Evolutionary conservation across 78 protist species (phyloP).

Genomic region (Chrysochromulina parva): DNA sequence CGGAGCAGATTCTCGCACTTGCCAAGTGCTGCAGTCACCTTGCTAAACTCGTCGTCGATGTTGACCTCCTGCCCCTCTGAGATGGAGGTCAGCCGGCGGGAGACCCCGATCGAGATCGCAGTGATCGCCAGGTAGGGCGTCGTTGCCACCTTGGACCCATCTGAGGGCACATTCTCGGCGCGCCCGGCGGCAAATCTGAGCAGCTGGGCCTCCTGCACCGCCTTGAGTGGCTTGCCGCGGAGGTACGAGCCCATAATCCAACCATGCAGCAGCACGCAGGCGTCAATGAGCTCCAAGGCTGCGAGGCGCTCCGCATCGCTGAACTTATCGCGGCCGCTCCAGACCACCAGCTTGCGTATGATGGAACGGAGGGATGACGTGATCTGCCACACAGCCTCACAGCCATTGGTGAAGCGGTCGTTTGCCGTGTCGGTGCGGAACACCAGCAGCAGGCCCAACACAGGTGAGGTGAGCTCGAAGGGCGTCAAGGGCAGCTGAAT

Average conservation of each 20-base stretch:
- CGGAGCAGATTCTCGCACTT: background rate
- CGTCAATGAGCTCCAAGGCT: background rate
- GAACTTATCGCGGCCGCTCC: background rate
- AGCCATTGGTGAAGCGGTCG: constrained; percentile 1
- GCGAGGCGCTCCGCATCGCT: background rate
- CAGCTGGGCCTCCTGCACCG: background rate
- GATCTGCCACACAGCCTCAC: background rate
- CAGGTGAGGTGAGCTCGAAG: background rate
- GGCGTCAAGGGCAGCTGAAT: background rate
- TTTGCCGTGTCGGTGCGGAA: constrained; percentile 15
- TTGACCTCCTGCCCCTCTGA: background rate
- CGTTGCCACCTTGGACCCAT: too few relatives aligned
- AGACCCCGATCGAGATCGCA: too few relatives aligned
- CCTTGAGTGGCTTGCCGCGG: background rate
- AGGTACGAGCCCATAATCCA: background rate
- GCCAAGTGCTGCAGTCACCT: background rate
- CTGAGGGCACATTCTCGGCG: too few relatives aligned
- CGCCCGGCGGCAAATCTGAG: too few relatives aligned
- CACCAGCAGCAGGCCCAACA: background rate
- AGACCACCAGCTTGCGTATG: background rate
- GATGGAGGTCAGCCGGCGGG: too few relatives aligned
- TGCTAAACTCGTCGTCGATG: background rate
- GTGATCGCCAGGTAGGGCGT: too few relatives aligned
- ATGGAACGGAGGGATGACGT: background rate
- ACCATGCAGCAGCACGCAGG: background rate